Evolutionary conservation across 202 grass and related monocot species (phyloP).

Genomic region (Schoenoplectus tabernaemontani): DNA sequence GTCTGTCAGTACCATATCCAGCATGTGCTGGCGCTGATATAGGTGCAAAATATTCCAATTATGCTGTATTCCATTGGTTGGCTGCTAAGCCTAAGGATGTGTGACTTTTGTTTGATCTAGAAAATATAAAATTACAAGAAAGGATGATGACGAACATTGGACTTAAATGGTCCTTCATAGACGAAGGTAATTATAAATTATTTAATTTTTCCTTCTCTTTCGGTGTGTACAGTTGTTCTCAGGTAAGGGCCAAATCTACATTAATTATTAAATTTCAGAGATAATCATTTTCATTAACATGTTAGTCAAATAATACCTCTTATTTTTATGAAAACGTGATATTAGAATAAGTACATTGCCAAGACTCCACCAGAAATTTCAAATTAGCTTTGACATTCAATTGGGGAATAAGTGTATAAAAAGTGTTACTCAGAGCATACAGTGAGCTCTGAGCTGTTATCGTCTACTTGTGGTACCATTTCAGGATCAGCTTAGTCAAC

Average conservation of each 20-base stretch:
- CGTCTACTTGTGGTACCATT: too few relatives aligned
- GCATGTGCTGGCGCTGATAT: background rate
- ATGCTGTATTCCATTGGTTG: background rate
- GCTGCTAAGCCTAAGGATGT: background rate
- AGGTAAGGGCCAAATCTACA: background rate
- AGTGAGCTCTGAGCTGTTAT: too few relatives aligned
- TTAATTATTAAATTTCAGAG: background rate
- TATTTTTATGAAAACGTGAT: background rate
- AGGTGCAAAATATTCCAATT: background rate
- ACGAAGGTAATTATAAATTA: background rate
- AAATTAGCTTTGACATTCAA: too few relatives aligned
- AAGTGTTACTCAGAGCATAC: too few relatives aligned
- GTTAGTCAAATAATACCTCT: background rate
- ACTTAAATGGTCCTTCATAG: background rate
- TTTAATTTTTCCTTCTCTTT: background rate
- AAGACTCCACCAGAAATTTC: background rate
- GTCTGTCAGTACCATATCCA: slow-evolving; percentile 13
- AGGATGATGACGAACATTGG: background rate
- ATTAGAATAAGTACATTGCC: background rate
- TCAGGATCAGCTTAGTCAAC: too few relatives aligned
- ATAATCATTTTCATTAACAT: background rate
- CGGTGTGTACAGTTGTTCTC: background rate
- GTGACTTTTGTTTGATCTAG: background rate
- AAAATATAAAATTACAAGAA: background rate
- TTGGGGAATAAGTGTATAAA: too few relatives aligned